These are phyloP conservation scores for Carex scoparia DNA, from an alignment of 176 grass and related monocot species.

Conservation along the genomic window DNA sequence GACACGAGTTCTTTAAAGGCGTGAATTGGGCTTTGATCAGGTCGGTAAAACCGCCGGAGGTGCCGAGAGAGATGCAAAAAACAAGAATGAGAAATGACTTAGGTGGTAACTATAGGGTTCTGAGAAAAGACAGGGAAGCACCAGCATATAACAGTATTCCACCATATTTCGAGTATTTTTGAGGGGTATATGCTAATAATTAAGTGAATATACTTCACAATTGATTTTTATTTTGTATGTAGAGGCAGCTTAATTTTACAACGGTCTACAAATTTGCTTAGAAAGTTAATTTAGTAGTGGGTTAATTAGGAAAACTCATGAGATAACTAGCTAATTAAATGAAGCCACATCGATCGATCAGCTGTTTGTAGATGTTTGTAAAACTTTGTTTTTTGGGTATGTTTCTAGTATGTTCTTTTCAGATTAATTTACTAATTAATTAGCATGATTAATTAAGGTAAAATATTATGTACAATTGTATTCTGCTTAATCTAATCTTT, in stretches of 20 bases:
- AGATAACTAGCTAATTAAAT: not conserved
- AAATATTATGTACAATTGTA: not conserved
- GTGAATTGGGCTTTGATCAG: conserved; percentile 89
- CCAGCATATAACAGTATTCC: conserved; percentile 30
- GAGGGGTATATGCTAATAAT: not conserved
- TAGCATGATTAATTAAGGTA: conserved; percentile 1
- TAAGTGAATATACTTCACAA: conserved; percentile 30
- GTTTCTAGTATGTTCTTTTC: not conserved
- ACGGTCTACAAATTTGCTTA: conserved; percentile 28
- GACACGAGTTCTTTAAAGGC: conserved; percentile 72
- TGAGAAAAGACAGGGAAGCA: conserved; percentile 51
- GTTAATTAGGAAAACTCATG: not conserved
- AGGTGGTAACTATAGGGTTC: conserved; percentile 24
- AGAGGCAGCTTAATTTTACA: conserved; percentile 25
- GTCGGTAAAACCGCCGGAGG: conserved; percentile 74
- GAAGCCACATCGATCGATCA: not conserved
- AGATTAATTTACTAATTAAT: not conserved
- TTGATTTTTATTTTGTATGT: not conserved
- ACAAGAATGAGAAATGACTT: not conserved
- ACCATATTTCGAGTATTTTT: conserved; percentile 63
- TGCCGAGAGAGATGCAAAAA: conserved; percentile 30
- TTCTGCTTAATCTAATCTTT: not conserved
- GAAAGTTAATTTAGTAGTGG: not conserved
- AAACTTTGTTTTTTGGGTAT: not conserved
- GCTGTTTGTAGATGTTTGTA: conserved; percentile 24